Evolutionary conservation across 768 basidiomycete genomes (phyloP), one percentile per base, ranked within the genome.

Genomic region (Xerocomellus intermedius): DNA sequence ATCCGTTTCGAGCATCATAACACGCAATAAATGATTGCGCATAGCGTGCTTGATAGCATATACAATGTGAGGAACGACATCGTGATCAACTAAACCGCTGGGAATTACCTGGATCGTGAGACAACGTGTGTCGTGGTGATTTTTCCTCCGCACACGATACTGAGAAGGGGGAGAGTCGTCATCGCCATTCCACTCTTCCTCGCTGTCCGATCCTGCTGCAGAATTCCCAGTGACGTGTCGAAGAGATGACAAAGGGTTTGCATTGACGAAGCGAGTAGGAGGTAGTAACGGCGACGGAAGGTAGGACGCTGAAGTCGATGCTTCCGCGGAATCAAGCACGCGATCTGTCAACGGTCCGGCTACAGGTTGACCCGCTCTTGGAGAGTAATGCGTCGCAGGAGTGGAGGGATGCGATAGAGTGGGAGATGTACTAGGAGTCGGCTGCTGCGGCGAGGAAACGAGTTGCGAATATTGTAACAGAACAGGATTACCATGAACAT

Each of bases 111-210:
- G 83, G 22, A 90, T 82, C 0, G 86, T 89, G 37, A 86, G 74
- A 68, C 81, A 83, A 12, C 82, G 79, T 39, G 65, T 81, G 67
- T 88, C 87, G 58, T 85, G 86, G 48, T 85, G 82, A 57, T 79
- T 86, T 19, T 62, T 66, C 22, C 87, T 76, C 56, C 78, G 79
- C 37, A 67, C 48, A 1, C 74, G 79, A 4, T 68, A 72, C 21
- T 62, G 67, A 9, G 60, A 55, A 8, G 61, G 56, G 9, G 72
- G 67, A 17, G 72, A 73, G 10, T 67, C 74, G 17, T 74, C 75
- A 41, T 66, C 74, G 19, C 63, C 70, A 52, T 66, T 69, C 3
- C 57, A 66, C 45, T 72, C 73, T n/a, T 73, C 74, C 30, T 74
- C 77, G 39, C 69, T 76, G 2, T 74, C 73, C 6, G 71, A 59